Percentiles rank a stretch among this genome's conserved stretches.
phyloP scores from a whole-genome alignment of 345 rosid genomes.

The Erucastrum elatum region DNA sequence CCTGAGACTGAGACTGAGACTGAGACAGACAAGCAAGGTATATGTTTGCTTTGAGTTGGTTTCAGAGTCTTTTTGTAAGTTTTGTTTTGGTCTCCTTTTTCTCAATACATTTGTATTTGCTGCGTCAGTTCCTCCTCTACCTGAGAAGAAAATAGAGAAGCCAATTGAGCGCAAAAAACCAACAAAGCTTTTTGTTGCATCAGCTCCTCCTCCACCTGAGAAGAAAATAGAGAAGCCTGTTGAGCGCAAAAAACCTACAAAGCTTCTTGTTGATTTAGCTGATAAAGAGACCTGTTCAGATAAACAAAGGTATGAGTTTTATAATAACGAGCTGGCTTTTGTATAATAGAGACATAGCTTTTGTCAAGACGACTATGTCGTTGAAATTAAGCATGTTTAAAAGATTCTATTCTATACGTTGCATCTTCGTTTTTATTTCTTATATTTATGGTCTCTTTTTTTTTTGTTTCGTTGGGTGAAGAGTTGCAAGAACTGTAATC shows the following conservation, averaged over 20 bases:
- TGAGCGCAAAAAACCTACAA: conserved; percentile 51
- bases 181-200: conserved; percentile 34
- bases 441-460: background rate
- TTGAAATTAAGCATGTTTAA: background rate
- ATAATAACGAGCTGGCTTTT: conserved; percentile 6
- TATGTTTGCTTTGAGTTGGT: conserved; percentile 39
- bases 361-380: conserved; percentile 1
- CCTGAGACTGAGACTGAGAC: conserved; percentile 8
- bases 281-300: conserved; percentile 77
- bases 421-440: background rate
- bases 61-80: background rate
- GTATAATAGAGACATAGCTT: background rate
- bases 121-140: conserved; percentile 38
- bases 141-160: conserved; percentile 45
- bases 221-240: conserved; percentile 48
- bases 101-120: background rate
- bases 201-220: conserved; percentile 36
- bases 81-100: conserved; percentile 24
- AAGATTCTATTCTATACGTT: background rate
- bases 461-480: conserved; percentile 27
- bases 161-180: conserved; percentile 51
- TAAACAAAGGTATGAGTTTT: conserved; percentile 73
- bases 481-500: conserved; percentile 95
- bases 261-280: conserved; percentile 47
- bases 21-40: conserved; percentile 40